Percentiles rank a stretch among this genome's conserved stretches.
phyloP scores from a whole-genome alignment of 805 yeast species.

The Blastobotrys parvus region DNA sequence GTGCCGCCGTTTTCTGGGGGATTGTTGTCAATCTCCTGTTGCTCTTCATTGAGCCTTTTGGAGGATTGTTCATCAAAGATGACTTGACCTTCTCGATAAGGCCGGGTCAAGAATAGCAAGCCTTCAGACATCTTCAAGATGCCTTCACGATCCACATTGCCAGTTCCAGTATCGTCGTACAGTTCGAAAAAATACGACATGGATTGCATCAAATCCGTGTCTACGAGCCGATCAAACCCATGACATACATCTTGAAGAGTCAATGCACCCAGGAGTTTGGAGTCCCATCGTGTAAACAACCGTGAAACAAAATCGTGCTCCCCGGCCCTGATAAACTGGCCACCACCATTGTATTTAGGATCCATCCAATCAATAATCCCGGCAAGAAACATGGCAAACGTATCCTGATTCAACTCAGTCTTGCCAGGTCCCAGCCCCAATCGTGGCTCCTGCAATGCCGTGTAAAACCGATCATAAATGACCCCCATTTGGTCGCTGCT shows the following conservation, averaged over 20 bases:
- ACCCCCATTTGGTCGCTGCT: constrained; percentile 51
- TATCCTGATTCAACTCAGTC: constrained; percentile 65
- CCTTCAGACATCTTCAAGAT: constrained; percentile 85
- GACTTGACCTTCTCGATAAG: constrained; percentile 66
- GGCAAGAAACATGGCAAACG: constrained; percentile 65
- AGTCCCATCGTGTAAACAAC: constrained; percentile 65
- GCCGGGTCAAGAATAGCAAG: constrained; percentile 67
- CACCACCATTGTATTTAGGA: constrained; percentile 21
- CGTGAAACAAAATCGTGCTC: constrained; percentile 46
- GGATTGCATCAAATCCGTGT: constrained; percentile 67
- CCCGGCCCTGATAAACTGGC: constrained; percentile 2
- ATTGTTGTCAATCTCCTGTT: constrained; percentile 41
- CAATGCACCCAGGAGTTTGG: constrained; percentile 42
- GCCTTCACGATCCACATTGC: constrained; percentile 65
- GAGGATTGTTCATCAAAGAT: constrained; percentile 56
- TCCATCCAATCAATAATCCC: constrained; percentile 71
- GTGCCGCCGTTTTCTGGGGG: constrained; percentile 24
- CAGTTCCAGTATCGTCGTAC: constrained; percentile 54
- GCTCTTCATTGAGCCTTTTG: constrained; percentile 45
- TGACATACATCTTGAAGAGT: constrained; percentile 59
- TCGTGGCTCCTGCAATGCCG: constrained; percentile 56
- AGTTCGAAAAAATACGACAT: constrained; percentile 72
- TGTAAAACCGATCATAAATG: constrained; percentile 78
- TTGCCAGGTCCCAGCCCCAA: constrained; percentile 37
- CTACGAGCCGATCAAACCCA: constrained; percentile 64